Conservation (phyloP, 768 basidiomycete species). For the Leccinum uliginosum region DNA sequence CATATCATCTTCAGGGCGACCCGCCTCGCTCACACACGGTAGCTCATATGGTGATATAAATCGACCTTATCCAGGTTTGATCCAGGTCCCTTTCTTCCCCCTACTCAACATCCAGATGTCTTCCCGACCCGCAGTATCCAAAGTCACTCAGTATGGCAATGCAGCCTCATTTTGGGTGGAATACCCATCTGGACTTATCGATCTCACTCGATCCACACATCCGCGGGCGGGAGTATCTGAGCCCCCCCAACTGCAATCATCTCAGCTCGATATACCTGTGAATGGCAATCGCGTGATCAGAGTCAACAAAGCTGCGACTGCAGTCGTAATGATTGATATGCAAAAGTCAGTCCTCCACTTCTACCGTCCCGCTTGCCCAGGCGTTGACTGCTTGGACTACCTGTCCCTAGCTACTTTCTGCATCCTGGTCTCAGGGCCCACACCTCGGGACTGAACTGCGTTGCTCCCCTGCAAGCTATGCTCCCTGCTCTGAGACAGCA, state of each 20-base stretch:
- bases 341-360: constrained; percentile 51
- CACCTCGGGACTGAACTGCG: constrained; percentile 52
- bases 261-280: constrained; percentile 52
- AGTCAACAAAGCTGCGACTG: constrained; percentile 45
- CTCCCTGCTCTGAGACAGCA: constrained; percentile 45
- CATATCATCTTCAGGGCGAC: neutral
- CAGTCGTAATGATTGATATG: constrained; percentile 68
- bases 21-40: neutral
- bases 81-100: neutral
- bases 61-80: neutral
- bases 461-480: constrained; percentile 47
- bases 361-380: neutral
- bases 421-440: constrained; percentile 56
- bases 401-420: constrained; percentile 51
- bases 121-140: constrained; percentile 41
- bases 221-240: constrained; percentile 26
- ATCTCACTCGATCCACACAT: constrained; percentile 50
- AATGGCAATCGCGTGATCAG: constrained; percentile 49
- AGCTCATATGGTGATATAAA: neutral
- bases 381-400: constrained; percentile 1
- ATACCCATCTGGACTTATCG: constrained; percentile 60
- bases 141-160: constrained; percentile 52
- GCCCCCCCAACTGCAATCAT: constrained; percentile 30
- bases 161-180: constrained; percentile 61
- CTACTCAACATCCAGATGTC: constrained; percentile 32